These are phyloP conservation scores for Lenwebbia sp. DNA, from an alignment of 345 rosid species.

Conservation along the genomic window DNA sequence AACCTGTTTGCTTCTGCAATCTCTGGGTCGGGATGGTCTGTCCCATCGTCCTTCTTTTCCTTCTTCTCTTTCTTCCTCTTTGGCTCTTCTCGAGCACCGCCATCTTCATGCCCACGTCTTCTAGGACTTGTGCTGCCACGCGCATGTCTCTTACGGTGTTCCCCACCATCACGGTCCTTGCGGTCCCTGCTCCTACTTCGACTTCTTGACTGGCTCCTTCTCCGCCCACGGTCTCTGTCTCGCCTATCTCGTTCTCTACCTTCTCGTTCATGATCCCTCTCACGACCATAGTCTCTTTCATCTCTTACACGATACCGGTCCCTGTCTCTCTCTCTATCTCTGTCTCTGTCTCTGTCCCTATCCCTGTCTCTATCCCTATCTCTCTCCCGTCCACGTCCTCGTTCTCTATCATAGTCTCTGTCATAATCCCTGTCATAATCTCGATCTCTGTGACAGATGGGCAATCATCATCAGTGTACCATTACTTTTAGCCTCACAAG, in stretches of 20 bases:
- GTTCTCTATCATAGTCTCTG: conserved; percentile 50
- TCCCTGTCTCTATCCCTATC: conserved; percentile 18
- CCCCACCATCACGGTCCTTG: conserved; percentile 10
- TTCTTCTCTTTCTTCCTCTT: conserved; percentile 79
- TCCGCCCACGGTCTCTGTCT: conserved; percentile 59
- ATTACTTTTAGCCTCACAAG: background rate
- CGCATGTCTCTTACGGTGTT: conserved; percentile 44
- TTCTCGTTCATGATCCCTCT: conserved; percentile 68
- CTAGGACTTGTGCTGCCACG: conserved; percentile 38
- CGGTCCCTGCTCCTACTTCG: conserved; percentile 63
- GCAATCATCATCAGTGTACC: background rate
- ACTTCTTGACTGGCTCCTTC: conserved; percentile 59
- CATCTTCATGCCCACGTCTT: conserved; percentile 24
- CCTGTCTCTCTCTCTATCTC: conserved; percentile 55
- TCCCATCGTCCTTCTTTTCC: conserved; percentile 71
- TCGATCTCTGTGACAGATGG: conserved; percentile 36
- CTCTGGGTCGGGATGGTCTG: conserved; percentile 80
- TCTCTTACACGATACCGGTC: conserved; percentile 60
- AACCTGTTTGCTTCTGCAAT: conserved; percentile 86
- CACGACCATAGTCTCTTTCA: conserved; percentile 64
- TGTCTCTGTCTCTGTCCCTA: conserved; percentile 27
- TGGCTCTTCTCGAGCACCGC: conserved; percentile 33
- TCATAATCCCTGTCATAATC: conserved; percentile 52
- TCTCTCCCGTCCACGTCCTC: conserved; percentile 28
- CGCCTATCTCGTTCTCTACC: conserved; percentile 68